phyloP scores from a whole-genome alignment of 2,329 filamentous ascomycete genomes.

The Calonectria naviculata region DNA sequence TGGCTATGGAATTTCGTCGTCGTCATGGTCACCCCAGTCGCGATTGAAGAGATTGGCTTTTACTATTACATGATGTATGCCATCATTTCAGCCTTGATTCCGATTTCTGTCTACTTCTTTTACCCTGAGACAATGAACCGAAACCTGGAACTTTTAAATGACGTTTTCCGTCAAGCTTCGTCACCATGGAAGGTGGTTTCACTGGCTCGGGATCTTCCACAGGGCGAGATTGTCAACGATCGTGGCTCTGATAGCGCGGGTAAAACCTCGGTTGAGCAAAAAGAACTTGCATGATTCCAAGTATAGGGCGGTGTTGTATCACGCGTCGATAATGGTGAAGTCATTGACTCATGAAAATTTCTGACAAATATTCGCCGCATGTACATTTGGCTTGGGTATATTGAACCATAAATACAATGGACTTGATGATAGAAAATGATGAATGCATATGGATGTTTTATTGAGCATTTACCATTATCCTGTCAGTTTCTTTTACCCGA shows the following conservation, averaged over 20 bases:
- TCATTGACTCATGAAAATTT: neutral
- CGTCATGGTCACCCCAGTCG: slow-evolving; percentile 72
- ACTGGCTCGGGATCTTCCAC: neutral
- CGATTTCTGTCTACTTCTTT: slow-evolving; percentile 52
- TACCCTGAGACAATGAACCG: slow-evolving; percentile 50
- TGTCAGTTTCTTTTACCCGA: no score
- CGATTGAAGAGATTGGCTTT: slow-evolving; percentile 68
- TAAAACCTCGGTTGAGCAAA: neutral
- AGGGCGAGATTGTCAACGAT: neutral
- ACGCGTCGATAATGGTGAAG: neutral
- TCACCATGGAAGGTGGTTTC: slow-evolving; percentile 1
- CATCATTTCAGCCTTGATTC: slow-evolving; percentile 55
- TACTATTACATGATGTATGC: slow-evolving; percentile 60
- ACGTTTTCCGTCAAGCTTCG: neutral
- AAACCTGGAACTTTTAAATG: slow-evolving; percentile 33
- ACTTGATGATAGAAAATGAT: neutral
- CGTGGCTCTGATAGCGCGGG: neutral
- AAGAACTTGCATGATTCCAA: neutral
- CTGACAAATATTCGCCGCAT: neutral
- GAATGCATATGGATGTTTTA: no score
- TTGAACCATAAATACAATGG: no score
- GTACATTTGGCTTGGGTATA: no score
- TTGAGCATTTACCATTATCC: no score
- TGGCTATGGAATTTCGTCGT: slow-evolving; percentile 54
- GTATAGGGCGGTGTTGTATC: neutral